Base-by-base conservation (phyloP, 192 early-diverging fungal genomes). In the Mortierella hygrophila region DNA sequence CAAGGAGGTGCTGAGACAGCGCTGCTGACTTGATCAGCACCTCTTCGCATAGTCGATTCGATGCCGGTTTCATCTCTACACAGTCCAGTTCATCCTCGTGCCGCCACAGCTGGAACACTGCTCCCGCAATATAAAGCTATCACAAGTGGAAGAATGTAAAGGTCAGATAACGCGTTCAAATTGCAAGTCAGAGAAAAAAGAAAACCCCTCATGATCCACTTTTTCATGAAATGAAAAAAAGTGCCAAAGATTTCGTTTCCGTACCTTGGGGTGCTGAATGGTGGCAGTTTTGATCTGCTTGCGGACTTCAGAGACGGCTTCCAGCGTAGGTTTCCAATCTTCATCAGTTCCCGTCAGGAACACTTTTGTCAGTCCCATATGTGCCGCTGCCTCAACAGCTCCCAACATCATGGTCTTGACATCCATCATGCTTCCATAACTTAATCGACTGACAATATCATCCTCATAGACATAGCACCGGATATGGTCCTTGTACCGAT, bases 361-460 rank as follows among this genome's bases (percentile, higher is more conserved):
- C 15, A 91, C 81, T n/a, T 91, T 89, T 37, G 86, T 87, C 16
- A 89, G 26, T 0, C 89, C 85, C 70, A 91, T 70, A 68, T 89
- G 81, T 16, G 89, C 71, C 23, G 91, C 89, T 6, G 91, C 89
- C 49, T 90, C 91, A 21, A 88, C 88, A 55, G 89, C 82, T 1
- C 86, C 89, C 44, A 91, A 70, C 42, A 91, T 86, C 86, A 91
- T 79, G 5, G 88, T 89, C 75, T 91, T 91, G 54, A 92, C 85
- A 76, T 92, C 89, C 84, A 91, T 88, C 88, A 93, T 90, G 65
- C 84, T 89, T 10, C 92, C 92, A 82, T 93, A 93, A 74, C 90
- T 91, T 42, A 92, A 35, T 68, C 91, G 90, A 79, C 88, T 89
- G 2, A 92, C 91, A 70, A 92, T 85, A 81, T 93, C 92, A 75